Evolutionary conservation across 1,139 yeast genomes (phyloP).

Genomic region (Suhomyces kunorum): DNA sequence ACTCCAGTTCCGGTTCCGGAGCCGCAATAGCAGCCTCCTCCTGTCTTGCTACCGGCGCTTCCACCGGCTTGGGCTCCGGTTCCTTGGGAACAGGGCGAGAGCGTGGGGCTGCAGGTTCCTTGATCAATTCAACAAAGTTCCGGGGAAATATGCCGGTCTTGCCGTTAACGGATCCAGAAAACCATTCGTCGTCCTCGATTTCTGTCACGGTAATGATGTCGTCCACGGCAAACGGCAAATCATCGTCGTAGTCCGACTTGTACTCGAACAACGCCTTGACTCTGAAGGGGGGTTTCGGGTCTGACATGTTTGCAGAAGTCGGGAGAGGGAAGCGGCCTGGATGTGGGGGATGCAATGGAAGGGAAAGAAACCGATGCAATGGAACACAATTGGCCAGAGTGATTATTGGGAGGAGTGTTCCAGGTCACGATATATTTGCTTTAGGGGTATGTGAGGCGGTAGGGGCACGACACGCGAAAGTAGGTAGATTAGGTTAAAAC

Average conservation of each 20-base stretch:
- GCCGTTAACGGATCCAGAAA: conserved; percentile 62
- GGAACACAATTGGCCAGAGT: not conserved
- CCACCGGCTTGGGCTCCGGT: not conserved
- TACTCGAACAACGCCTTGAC: conserved; percentile 74
- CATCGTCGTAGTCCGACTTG: conserved; percentile 80
- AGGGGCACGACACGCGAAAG: conserved; percentile 9
- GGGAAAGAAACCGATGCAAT: conserved; percentile 3
- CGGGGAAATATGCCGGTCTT: conserved; percentile 83
- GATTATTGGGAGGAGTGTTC: not conserved
- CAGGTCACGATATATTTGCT: conserved; percentile 7
- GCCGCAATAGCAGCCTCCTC: not conserved
- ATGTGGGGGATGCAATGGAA: too few relatives aligned
- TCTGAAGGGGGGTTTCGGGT: conserved; percentile 54
- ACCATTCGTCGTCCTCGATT: conserved; percentile 92
- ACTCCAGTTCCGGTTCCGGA: not conserved
- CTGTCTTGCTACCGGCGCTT: not conserved
- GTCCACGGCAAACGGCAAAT: conserved; percentile 67
- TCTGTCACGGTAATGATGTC: conserved; percentile 72
- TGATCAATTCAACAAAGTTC: conserved; percentile 63
- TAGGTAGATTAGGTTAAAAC: too few relatives aligned
- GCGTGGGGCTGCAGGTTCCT: conserved; percentile 16
- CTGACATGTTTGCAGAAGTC: too few relatives aligned
- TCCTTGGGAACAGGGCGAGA: conserved; percentile 11
- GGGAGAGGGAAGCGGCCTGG: too few relatives aligned
- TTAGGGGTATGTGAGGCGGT: conserved; percentile 6